phyloP scores from a whole-genome alignment of 176 grass and related monocot genomes.

The Panicum miliaceum region DNA sequence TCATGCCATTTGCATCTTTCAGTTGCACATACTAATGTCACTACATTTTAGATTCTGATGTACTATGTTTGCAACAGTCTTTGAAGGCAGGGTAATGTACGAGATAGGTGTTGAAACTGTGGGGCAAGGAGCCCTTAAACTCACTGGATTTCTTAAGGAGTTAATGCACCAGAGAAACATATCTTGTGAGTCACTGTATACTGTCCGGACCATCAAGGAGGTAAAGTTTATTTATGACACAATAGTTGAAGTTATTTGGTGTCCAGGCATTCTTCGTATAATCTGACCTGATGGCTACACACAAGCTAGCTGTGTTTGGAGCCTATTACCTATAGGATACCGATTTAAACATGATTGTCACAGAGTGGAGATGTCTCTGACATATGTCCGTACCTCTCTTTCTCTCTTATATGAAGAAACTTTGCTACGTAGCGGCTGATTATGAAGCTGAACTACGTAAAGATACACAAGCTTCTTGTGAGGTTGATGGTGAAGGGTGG shows the following conservation, averaged over 20 bases:
- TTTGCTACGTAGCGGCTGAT: slow-evolving; percentile 84
- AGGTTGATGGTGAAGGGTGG: slow-evolving; percentile 78
- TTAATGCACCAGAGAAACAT: slow-evolving; percentile 76
- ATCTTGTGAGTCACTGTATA: slow-evolving; percentile 78
- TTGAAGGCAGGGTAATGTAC: slow-evolving; percentile 76
- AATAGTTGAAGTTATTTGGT: slow-evolving; percentile 17
- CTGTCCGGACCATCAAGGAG: slow-evolving; percentile 92
- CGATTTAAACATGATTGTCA: slow-evolving; percentile 7
- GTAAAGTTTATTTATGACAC: slow-evolving; percentile 42
- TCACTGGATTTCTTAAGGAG: slow-evolving; percentile 94
- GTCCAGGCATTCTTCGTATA: neutral
- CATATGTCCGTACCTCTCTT: slow-evolving; percentile 12
- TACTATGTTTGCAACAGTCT: slow-evolving; percentile 63
- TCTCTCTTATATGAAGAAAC: slow-evolving; percentile 68
- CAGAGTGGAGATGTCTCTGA: neutral
- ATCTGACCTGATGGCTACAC: neutral
- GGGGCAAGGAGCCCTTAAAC: slow-evolving; percentile 83
- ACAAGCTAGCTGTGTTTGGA: slow-evolving; percentile 17
- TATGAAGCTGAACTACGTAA: slow-evolving; percentile 82
- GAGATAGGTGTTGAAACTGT: slow-evolving; percentile 88
- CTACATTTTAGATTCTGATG: slow-evolving; percentile 32
- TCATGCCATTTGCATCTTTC: neutral
- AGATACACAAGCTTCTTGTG: slow-evolving; percentile 71
- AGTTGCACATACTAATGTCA: neutral
- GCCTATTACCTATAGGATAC: neutral